Percentiles rank a stretch among this genome's conserved stretches.
Conservation (phyloP, 1,139 yeast genomes). For the Zygoascus hellenicus region DNA sequence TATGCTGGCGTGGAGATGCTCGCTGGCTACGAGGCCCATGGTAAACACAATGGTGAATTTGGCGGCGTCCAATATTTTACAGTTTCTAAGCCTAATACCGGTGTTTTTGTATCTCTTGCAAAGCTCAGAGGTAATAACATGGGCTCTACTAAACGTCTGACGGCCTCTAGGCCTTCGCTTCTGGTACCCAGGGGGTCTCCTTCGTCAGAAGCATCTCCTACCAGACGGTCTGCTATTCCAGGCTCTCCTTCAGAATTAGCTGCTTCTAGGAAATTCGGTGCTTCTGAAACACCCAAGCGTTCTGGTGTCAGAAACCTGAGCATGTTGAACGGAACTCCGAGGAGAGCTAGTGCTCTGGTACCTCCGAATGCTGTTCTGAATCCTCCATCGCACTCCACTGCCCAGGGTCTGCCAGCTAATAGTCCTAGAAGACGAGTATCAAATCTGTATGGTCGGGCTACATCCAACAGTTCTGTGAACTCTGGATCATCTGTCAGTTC, state of each 20-base stretch:
- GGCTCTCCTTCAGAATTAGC: background rate
- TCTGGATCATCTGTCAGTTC: background rate
- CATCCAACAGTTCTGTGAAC: background rate
- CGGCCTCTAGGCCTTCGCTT: background rate
- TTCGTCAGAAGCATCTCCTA: background rate
- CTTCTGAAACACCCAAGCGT: slow-evolving; percentile 1
- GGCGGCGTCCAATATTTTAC: slow-evolving; percentile 55
- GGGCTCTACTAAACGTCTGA: background rate
- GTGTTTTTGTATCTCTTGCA: slow-evolving; percentile 67
- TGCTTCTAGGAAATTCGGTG: background rate
- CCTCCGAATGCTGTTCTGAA: background rate
- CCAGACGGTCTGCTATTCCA: background rate
- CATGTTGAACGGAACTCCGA: slow-evolving; percentile 3
- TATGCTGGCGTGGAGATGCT: slow-evolving; percentile 84
- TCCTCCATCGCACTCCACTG: background rate
- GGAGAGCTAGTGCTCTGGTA: slow-evolving; percentile 1
- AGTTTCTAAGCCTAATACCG: slow-evolving; percentile 58
- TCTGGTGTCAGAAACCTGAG: background rate
- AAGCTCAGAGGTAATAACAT: slow-evolving; percentile 39
- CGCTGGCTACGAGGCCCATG: slow-evolving; percentile 57
- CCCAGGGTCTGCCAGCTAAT: background rate
- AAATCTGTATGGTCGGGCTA: slow-evolving; percentile 1
- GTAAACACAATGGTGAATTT: slow-evolving; percentile 74
- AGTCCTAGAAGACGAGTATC: slow-evolving; percentile 5
- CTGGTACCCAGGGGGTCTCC: slow-evolving; percentile 4